A percentile compares a stretch with the other conserved stretches of the same genome.
Conservation (phyloP, 176 grass and related monocot species). For the Zizania latifolia region DNA sequence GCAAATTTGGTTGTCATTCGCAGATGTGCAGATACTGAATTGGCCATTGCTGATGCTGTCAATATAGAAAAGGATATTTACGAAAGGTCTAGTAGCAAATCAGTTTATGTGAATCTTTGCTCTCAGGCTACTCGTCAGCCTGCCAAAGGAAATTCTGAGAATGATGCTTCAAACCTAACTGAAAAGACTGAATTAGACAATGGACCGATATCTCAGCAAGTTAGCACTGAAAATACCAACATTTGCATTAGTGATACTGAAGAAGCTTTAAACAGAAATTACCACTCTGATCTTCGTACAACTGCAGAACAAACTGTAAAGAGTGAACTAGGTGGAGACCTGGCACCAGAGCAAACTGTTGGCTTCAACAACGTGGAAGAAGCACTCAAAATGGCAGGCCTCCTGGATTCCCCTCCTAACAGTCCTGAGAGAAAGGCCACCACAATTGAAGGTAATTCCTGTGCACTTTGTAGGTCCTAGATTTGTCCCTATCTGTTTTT, state of each 20-base stretch:
- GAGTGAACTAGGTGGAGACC: conserved; percentile 19
- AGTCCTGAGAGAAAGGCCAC: conserved; percentile 46
- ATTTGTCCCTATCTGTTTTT: background rate
- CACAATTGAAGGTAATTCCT: conserved; percentile 37
- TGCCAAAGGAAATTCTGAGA: conserved; percentile 42
- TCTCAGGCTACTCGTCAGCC: conserved; percentile 57
- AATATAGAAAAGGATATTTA: conserved; percentile 82
- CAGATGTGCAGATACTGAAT: conserved; percentile 82
- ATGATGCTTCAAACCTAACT: conserved; percentile 13
- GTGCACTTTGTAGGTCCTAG: background rate
- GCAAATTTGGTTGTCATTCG: conserved; percentile 62
- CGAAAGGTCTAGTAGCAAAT: conserved; percentile 77
- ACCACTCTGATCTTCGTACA: conserved; percentile 15
- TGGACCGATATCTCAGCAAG: conserved; percentile 13
- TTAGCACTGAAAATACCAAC: background rate
- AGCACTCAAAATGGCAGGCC: conserved; percentile 65
- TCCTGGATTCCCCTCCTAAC: conserved; percentile 85
- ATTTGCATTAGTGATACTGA: conserved; percentile 19
- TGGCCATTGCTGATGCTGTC: conserved; percentile 91
- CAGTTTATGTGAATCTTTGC: conserved; percentile 85
- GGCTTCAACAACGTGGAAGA: conserved; percentile 53
- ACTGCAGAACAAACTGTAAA: conserved; percentile 15
- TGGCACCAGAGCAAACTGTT: conserved; percentile 14
- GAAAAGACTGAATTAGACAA: conserved; percentile 33
- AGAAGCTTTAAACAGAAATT: conserved; percentile 8